Evolutionary conservation across 441 rosid species (phyloP), one percentile per base, ranked within the genome.

Genomic region (Isatis lusitanica): DNA sequence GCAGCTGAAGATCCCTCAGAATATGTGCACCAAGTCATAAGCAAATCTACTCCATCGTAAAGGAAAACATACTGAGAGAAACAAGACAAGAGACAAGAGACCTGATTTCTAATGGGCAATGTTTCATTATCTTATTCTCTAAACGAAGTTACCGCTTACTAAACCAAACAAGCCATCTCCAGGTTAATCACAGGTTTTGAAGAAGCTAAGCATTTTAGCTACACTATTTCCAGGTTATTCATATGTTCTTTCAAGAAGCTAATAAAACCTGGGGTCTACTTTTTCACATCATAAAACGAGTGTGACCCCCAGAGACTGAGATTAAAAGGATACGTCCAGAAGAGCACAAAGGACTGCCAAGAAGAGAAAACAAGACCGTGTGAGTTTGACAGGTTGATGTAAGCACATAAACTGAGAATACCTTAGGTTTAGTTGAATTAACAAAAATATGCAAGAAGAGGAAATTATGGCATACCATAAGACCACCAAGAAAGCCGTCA

Each of bases 291-390:
- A 63, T 40, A 18, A 16, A 11, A 28, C 3, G 36, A 55, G 57
- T 66, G 66, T 46, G 6, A 72, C 71, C 57, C 62, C 56, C 36
- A 60, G n/a, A 63, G 24, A 62, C 7, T 52, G 16, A 18, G 39
- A 74, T 52, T 30, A 88, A 52, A 51, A 92, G 99, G 98, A 93
- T 93, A 95, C 98, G 99, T 91, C 99, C 99, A 95, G 86, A 95
- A 95, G 50, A 95, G 88, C 93, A 93, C 99, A 48, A 95, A 95
- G 17, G 99, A 95, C 99, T 95, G 98, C 90, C 26, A 15, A 9
- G 75, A 53, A 60, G 48, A 75, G 24, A 47, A 73, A 46, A 71
- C 35, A 71, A 24, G 4, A 61, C 35, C 4, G 2, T 8, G 30
- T 44, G 15, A 72, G 51, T 21, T 39, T 39, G 44, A 16, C 18